phyloP scores from a whole-genome alignment of 2,329 filamentous ascomycete genomes.

The Verticillium nonalfalfae region DNA sequence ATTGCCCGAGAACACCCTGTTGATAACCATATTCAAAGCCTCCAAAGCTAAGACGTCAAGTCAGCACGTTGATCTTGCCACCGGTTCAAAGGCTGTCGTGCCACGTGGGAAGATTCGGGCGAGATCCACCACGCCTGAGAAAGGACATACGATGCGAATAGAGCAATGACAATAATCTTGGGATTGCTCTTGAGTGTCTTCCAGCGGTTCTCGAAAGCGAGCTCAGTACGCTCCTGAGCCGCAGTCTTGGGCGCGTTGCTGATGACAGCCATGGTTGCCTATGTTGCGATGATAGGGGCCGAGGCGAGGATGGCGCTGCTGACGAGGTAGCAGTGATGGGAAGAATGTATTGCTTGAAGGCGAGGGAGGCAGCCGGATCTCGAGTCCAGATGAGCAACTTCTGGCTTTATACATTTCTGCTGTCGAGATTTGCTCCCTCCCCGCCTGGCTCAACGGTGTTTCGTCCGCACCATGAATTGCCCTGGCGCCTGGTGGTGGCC shows the following conservation, averaged over 20 bases:
- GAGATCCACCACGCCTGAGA: not conserved
- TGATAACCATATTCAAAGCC: constrained; percentile 48
- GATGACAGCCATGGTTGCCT: not conserved
- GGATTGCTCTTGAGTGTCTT: constrained; percentile 22
- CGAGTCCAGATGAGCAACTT: not conserved
- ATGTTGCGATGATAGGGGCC: not conserved
- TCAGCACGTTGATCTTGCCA: constrained; percentile 8
- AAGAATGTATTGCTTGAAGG: not conserved
- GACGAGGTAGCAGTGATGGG: not conserved
- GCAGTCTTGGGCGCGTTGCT: not conserved
- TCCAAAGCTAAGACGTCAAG: constrained; percentile 27
- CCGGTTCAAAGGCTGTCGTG: too few species aligned
- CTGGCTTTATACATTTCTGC: not conserved
- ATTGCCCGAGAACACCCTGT: constrained; percentile 47
- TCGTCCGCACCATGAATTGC: not conserved
- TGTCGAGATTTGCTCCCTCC: not conserved
- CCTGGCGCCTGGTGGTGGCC: not conserved
- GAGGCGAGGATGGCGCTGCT: not conserved
- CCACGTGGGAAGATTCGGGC: too few species aligned
- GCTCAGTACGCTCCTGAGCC: not conserved
- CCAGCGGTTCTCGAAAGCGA: constrained; percentile 13
- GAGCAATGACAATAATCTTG: constrained; percentile 27
- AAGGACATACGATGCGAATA: constrained; percentile 25
- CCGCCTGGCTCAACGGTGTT: not conserved
- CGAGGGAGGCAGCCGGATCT: not conserved